A percentile compares a stretch with the other conserved stretches of the same genome.
These are phyloP conservation scores for Fusarium tjaetaba DNA, from an alignment of 2,329 filamentous ascomycete species.

Conservation along the genomic window DNA sequence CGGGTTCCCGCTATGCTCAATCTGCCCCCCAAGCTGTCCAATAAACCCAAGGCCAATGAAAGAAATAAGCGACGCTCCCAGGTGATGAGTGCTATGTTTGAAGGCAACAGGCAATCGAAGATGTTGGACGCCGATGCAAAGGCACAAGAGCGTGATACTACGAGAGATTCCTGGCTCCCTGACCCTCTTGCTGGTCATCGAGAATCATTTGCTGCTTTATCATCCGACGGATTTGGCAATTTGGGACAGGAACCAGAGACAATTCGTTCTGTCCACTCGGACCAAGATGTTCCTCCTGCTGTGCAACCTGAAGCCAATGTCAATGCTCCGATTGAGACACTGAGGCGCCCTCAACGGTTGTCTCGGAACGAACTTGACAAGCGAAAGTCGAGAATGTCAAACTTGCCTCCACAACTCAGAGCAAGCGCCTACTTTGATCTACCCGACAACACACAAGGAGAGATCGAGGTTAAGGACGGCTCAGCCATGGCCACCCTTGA, in stretches of 20 bases:
- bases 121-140: slow-evolving; percentile 14
- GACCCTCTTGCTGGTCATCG: slow-evolving; percentile 56
- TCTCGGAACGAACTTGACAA: slow-evolving; percentile 47
- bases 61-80: slow-evolving; percentile 79
- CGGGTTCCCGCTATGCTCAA: slow-evolving; percentile 95
- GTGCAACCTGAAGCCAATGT: slow-evolving; percentile 30
- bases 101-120: slow-evolving; percentile 42
- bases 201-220: slow-evolving; percentile 48
- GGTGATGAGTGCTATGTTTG: slow-evolving; percentile 70
- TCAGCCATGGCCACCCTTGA: slow-evolving; percentile 92
- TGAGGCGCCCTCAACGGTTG: slow-evolving; percentile 49
- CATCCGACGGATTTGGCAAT: slow-evolving; percentile 40
- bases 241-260: slow-evolving; percentile 32
- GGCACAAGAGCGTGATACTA: slow-evolving; percentile 27
- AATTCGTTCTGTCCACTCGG: slow-evolving; percentile 31
- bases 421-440: slow-evolving; percentile 92
- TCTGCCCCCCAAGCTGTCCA: slow-evolving; percentile 86
- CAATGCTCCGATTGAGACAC: slow-evolving; percentile 34
- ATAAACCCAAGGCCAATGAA: slow-evolving; percentile 70
- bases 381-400: slow-evolving; percentile 49
- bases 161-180: slow-evolving; percentile 55
- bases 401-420: slow-evolving; percentile 82
- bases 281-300: slow-evolving; percentile 9
- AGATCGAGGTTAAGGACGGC: slow-evolving; percentile 72
- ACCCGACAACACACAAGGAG: slow-evolving; percentile 60